Evolutionary conservation across 2,329 filamentous ascomycete genomes (phyloP).

Genomic region (Aspergillus tanneri): DNA sequence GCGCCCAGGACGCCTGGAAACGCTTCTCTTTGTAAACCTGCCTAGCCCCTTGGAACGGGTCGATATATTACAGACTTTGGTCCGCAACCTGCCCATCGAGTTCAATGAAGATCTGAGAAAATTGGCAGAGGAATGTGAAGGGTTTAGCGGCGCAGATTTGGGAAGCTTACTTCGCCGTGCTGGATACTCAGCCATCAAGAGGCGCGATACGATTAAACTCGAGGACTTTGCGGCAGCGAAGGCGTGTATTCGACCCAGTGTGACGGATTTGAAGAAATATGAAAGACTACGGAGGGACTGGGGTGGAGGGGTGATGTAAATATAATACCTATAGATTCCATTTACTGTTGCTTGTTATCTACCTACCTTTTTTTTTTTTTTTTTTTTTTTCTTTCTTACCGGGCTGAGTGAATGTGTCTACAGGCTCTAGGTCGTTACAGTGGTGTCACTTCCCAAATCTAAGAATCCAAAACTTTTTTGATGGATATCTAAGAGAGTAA

Average conservation of each 20-base stretch:
- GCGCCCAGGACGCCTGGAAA: slow-evolving; percentile 83
- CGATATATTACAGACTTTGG: slow-evolving; percentile 74
- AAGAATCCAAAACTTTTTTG: slow-evolving; percentile 34
- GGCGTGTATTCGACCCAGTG: slow-evolving; percentile 48
- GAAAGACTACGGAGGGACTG: slow-evolving; percentile 54
- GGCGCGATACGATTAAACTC: slow-evolving; percentile 48
- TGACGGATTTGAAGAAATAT: slow-evolving; percentile 59
- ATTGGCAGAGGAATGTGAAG: slow-evolving; percentile 70
- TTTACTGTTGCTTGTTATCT: neutral
- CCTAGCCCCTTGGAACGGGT: slow-evolving; percentile 76
- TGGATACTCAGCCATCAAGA: slow-evolving; percentile 56
- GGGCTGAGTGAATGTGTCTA: too few species aligned
- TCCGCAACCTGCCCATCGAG: slow-evolving; percentile 52
- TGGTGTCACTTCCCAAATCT: too few species aligned
- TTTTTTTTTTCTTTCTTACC: too few species aligned
- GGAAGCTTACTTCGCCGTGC: slow-evolving; percentile 59
- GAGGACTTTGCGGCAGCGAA: slow-evolving; percentile 45
- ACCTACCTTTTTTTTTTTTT: slow-evolving; percentile 5
- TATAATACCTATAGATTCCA: slow-evolving; percentile 4
- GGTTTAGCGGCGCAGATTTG: slow-evolving; percentile 73
- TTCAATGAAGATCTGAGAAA: slow-evolving; percentile 57
- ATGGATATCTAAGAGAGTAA: slow-evolving; percentile 28
- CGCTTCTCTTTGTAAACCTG: slow-evolving; percentile 83
- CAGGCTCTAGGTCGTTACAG: too few species aligned
- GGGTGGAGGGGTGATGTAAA: slow-evolving; percentile 37